Base-by-base conservation (phyloP, 495 filamentous ascomycete genomes). In the Wilcoxina mikolae region DNA sequence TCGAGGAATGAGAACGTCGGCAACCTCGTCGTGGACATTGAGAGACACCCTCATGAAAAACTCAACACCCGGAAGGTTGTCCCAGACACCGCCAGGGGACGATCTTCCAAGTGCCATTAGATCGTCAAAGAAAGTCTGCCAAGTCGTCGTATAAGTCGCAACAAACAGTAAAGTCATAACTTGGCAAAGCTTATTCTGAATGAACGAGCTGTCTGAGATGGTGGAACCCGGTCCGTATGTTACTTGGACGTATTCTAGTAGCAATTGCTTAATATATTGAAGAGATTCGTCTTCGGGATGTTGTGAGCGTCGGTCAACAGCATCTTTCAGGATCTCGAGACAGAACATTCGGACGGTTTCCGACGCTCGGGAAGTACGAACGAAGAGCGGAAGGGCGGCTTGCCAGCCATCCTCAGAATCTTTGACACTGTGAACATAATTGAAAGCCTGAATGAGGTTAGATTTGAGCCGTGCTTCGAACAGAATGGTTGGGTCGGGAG, bases 111-210 rank as follows among this genome's bases (percentile, higher is more conserved):
- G 67, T 55, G 69, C 73, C 31, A 87, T 70, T 59, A 95, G 80
- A 64, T 96, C 91, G 52, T 93, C 85, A 62, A 96, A 79, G 69
- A 94, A 96, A 43, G 70, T 76, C 55, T 82, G 76, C 91, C 91
- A 99, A 2, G 81, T 81, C 43, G 80, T 76, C 51, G 77, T 80
- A 69, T 99, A 99, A 28, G 93, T 72, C 5, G 77, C 74, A 5
- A 84, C 80, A 68, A 96, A 99, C 22, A 99, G 80, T 60, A 83
- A 84, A 10, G 91, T 99, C 39, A 96, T 70, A 28, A 89, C 94
- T 69, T 99, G 91, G 24, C 87, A 85, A 56, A 96, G 81, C 68
- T 99, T 99, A 69, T 96, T 99, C 70, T 96, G 93, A 27, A 99
- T 81, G 58, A 76, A 75, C 29, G 79, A 59, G 9, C 80, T 74